phyloP scores from a whole-genome alignment of 2,329 filamentous ascomycete species.

The Cordyceps farinosa region DNA sequence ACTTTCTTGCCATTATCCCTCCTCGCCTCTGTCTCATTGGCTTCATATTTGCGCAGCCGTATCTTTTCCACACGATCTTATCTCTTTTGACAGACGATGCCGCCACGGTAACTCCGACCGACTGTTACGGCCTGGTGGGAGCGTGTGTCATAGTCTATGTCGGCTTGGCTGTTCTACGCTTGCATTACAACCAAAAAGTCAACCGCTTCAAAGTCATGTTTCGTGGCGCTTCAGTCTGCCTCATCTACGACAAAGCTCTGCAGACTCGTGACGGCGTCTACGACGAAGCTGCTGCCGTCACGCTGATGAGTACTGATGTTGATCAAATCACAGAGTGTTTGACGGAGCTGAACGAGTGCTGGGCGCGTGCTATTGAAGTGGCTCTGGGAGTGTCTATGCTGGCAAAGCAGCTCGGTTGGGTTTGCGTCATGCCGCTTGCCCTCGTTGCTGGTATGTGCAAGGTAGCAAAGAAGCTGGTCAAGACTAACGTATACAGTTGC shows the following conservation, averaged over 20 bases:
- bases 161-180: conserved; percentile 20
- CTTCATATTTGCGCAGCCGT: conserved; percentile 19
- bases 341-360: conserved; percentile 21
- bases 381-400: conserved; percentile 20
- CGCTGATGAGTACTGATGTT: conserved; percentile 21
- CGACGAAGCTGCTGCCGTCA: conserved; percentile 20
- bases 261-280: conserved; percentile 16
- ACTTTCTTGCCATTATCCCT: not conserved
- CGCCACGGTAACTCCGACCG: not conserved
- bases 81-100: conserved; percentile 3
- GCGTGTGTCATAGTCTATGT: conserved; percentile 23
- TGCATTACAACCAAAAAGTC: conserved; percentile 21
- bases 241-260: conserved; percentile 24
- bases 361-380: conserved; percentile 24
- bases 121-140: conserved; percentile 20
- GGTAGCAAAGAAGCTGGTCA: not conserved
- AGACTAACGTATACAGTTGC: conserved; percentile 12
- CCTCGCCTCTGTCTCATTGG: conserved; percentile 15
- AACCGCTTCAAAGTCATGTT: conserved; percentile 24
- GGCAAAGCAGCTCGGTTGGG: conserved; percentile 22
- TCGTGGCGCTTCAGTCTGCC: conserved; percentile 21
- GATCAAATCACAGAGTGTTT: conserved; percentile 18
- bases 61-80: conserved; percentile 19
- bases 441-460: conserved; percentile 20
- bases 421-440: conserved; percentile 21